Conservation (phyloP, 2,329 filamentous ascomycete genomes). For the Zasmidium citrigriseum region DNA sequence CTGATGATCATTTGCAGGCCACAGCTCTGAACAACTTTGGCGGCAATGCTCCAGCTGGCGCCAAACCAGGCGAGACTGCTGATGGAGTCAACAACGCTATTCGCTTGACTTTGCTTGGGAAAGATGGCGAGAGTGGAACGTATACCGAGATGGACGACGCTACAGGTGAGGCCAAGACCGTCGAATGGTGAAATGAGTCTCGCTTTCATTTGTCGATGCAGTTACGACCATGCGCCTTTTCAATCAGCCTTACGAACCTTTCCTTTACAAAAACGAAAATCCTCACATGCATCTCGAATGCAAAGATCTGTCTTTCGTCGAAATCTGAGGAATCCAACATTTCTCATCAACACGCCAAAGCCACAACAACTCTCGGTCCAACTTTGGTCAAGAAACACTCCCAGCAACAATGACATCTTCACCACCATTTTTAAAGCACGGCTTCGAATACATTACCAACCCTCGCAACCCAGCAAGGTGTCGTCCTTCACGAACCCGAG, state of each 20-base stretch:
- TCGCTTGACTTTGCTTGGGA: conserved; percentile 12
- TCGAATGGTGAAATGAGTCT: conserved; percentile 6
- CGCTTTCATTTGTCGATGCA: too few relatives aligned
- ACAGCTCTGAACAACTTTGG: conserved; percentile 17
- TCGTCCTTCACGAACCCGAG: too few relatives aligned
- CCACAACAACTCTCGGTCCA: too few relatives aligned
- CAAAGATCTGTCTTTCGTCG: too few relatives aligned
- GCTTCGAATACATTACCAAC: background rate
- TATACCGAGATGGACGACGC: conserved; percentile 14
- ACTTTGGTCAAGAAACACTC: too few relatives aligned
- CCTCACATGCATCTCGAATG: too few relatives aligned
- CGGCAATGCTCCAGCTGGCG: conserved; percentile 1
- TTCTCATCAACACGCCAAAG: too few relatives aligned
- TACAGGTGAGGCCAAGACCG: conserved; percentile 15
- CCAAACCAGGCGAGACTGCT: conserved; percentile 11
- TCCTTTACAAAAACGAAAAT: too few relatives aligned
- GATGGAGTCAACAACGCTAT: conserved; percentile 18
- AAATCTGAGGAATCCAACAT: too few relatives aligned
- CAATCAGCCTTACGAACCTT: too few relatives aligned
- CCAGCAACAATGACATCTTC: background rate
- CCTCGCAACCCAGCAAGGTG: too few relatives aligned
- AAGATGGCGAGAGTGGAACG: conserved; percentile 17
- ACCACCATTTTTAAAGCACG: background rate
- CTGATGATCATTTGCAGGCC: background rate
- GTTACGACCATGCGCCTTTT: too few relatives aligned